Evolutionary conservation across 768 basidiomycete species (phyloP).

Genomic region (Leucosporidium yakuticum): DNA sequence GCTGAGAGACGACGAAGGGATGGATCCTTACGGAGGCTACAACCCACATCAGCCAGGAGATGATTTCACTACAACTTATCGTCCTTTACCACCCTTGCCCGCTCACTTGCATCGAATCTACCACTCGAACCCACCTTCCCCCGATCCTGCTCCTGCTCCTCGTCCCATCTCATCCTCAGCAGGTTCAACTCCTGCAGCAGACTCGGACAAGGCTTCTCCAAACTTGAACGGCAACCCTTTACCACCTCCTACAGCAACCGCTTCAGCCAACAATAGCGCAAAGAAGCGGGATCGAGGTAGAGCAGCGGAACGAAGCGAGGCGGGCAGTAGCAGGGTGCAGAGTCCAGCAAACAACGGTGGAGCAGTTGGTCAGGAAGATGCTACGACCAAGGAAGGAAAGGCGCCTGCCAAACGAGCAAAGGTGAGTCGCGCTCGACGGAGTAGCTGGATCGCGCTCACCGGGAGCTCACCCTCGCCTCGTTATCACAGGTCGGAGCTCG

Average conservation of each 20-base stretch:
- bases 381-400: neutral
- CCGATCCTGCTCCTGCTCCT: neutral
- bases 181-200: neutral
- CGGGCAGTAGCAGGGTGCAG: neutral
- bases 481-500: neutral
- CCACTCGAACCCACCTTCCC: neutral
- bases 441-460: no score
- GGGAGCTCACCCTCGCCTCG: neutral
- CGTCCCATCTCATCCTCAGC: constrained; percentile 1
- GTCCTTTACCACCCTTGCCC: neutral
- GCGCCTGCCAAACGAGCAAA: neutral
- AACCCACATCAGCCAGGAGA: no score
- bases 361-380: neutral
- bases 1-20: no score
- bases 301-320: neutral
- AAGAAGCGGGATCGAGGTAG: neutral
- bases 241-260: neutral
- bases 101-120: neutral
- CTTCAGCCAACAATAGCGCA: neutral
- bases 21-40: no score
- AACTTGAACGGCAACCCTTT: neutral
- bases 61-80: neutral
- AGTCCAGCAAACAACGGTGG: neutral
- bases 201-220: neutral
- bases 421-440: neutral